Percentiles rank a stretch among this genome's conserved stretches.
phyloP scores from a whole-genome alignment of 768 basidiomycete genomes.

The Suillus paluster region DNA sequence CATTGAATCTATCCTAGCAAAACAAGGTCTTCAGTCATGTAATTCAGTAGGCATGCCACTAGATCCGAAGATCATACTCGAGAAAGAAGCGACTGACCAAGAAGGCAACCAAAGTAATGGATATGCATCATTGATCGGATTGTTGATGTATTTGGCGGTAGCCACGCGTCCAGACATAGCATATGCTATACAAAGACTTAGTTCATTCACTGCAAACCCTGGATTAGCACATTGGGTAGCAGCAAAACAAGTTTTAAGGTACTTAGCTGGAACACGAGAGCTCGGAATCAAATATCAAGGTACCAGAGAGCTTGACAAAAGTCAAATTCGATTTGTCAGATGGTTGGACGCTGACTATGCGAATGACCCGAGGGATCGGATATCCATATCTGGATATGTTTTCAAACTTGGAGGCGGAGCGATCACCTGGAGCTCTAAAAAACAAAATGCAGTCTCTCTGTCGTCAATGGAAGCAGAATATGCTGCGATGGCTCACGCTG shows the following conservation, averaged over 20 bases:
- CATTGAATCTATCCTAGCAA: constrained; percentile 7
- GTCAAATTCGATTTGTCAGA: constrained; percentile 11
- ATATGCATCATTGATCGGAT: no score
- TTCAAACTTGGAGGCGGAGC: no score
- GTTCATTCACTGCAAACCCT: constrained; percentile 13
- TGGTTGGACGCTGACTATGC: constrained; percentile 33
- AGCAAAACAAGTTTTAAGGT: constrained; percentile 19
- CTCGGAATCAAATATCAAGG: constrained; percentile 8
- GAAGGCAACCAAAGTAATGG: no score
- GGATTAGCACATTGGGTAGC: constrained; percentile 14
- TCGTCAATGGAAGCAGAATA: constrained; percentile 11
- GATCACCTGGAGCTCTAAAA: constrained; percentile 33
- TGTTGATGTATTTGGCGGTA: no score
- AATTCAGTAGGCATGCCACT: constrained; percentile 14
- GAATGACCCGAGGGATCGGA: constrained; percentile 23
- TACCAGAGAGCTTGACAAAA: not conserved
- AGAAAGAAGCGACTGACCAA: no score
- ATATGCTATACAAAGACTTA: constrained; percentile 6
- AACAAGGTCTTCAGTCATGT: not conserved
- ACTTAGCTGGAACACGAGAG: constrained; percentile 11
- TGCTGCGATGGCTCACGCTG: no score
- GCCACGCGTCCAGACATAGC: constrained; percentile 23
- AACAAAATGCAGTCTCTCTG: constrained; percentile 35
- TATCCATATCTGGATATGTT: constrained; percentile 26
- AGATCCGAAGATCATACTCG: not conserved